Evolutionary conservation across 1,284 basidiomycete genomes (phyloP).

Genomic region (Puccinia triticina): DNA sequence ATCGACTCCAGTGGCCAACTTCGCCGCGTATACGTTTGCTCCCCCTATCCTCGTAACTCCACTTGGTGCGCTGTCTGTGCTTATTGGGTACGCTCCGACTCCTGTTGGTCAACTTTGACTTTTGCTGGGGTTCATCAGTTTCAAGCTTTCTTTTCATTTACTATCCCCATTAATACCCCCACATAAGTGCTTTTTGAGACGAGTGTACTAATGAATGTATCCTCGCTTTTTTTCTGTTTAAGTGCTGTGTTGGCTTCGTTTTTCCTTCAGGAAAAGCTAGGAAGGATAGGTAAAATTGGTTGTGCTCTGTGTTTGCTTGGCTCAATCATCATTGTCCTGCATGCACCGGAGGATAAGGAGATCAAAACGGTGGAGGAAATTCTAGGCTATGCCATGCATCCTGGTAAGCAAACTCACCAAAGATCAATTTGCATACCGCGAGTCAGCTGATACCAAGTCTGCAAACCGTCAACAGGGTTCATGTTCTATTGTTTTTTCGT

Average conservation of each 20-base stretch:
- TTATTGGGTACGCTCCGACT: conserved; percentile 75
- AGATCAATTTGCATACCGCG: neutral
- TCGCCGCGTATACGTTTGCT: conserved; percentile 96
- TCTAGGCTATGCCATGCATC: conserved; percentile 81
- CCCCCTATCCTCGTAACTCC: conserved; percentile 97
- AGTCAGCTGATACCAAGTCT: neutral
- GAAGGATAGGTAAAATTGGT: conserved; percentile 86
- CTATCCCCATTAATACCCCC: neutral
- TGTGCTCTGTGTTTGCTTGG: conserved; percentile 89
- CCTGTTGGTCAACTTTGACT: conserved; percentile 19
- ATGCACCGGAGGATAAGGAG: conserved; percentile 93
- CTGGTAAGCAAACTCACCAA: conserved; percentile 66
- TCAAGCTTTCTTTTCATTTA: conserved; percentile 4
- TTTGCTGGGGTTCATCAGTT: neutral
- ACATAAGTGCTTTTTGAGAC: neutral
- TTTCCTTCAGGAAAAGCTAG: conserved; percentile 88
- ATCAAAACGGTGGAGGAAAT: conserved; percentile 94
- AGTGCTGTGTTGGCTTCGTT: conserved; percentile 92
- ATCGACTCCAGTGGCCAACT: conserved; percentile 79
- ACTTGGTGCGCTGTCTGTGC: conserved; percentile 90
- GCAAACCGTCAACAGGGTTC: conserved; percentile 69
- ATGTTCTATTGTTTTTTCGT: conserved; percentile 85
- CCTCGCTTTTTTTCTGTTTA: neutral
- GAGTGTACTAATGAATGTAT: neutral
- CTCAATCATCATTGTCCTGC: conserved; percentile 90